phyloP scores from a whole-genome alignment of 2,329 filamentous ascomycete species.

The Talaromyces sp. region DNA sequence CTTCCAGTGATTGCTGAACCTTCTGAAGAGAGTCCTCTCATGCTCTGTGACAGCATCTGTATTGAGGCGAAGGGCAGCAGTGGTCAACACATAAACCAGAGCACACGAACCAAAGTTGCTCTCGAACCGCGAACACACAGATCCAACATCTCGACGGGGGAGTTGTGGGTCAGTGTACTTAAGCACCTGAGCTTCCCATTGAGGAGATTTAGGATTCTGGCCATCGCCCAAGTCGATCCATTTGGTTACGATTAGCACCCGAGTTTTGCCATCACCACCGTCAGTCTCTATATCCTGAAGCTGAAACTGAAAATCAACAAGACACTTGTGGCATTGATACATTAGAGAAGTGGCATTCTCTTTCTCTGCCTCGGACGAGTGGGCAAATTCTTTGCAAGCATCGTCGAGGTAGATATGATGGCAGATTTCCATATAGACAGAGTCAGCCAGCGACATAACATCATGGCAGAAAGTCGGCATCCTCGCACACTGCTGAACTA shows the following conservation, averaged over 20 bases:
- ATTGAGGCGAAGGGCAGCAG: no score
- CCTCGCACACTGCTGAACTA: conserved; percentile 4
- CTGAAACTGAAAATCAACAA: conserved; percentile 1
- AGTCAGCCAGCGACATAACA: background rate
- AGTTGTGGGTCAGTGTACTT: background rate
- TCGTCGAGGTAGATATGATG: background rate
- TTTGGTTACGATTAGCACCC: conserved; percentile 4
- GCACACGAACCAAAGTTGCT: background rate
- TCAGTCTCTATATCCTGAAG: background rate
- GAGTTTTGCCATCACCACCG: background rate
- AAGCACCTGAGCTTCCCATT: background rate
- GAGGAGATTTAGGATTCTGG: background rate
- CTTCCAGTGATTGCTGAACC: no score
- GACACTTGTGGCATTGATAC: conserved; percentile 1
- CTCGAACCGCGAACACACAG: background rate
- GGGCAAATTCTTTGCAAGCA: background rate
- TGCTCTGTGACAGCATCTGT: no score
- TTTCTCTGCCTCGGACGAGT: background rate
- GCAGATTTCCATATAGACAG: background rate
- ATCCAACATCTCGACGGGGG: background rate
- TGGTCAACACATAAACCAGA: no score
- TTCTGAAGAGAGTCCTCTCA: no score
- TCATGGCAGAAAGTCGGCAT: conserved; percentile 17
- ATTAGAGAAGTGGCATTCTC: background rate
- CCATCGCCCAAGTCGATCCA: conserved; percentile 6